Percentiles rank a stretch among this genome's conserved stretches.
Conservation (phyloP, 2,329 filamentous ascomycete genomes). For the Aspergillus sp. region DNA sequence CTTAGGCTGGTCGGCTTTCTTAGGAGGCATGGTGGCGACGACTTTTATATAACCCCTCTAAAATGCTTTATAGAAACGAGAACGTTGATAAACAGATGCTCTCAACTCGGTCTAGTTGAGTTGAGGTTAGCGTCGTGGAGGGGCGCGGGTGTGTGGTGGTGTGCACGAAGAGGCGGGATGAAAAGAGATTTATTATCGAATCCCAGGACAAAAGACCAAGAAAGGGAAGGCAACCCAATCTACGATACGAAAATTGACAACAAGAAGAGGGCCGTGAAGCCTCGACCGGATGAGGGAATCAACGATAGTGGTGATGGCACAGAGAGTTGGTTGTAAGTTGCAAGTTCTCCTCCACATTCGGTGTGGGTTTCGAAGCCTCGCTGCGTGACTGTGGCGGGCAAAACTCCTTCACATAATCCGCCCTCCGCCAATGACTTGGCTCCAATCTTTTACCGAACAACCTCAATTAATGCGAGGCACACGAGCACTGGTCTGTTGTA, state of each 20-base stretch:
- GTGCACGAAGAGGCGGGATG: conserved; percentile 1
- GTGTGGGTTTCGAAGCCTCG: conserved; percentile 22
- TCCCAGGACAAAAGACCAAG: not conserved
- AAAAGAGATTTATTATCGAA: not conserved
- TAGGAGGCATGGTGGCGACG: conserved; percentile 48
- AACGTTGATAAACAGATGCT: conserved; percentile 1
- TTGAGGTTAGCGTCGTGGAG: conserved; percentile 7
- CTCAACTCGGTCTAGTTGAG: conserved; percentile 5
- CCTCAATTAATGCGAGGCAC: not conserved
- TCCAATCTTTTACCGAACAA: not conserved
- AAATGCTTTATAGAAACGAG: conserved; percentile 6
- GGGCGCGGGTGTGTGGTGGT: conserved; percentile 4
- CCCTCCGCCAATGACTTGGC: conserved; percentile 7
- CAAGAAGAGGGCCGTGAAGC: not conserved
- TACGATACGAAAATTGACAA: not conserved
- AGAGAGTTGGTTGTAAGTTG: conserved; percentile 11
- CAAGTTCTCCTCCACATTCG: conserved; percentile 31
- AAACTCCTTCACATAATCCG: conserved; percentile 9
- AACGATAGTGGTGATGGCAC: conserved; percentile 10
- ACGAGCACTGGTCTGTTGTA: not conserved
- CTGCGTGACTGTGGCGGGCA: conserved; percentile 8
- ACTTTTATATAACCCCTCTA: conserved; percentile 11
- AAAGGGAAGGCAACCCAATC: not conserved
- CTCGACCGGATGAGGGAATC: not conserved
- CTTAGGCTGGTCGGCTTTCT: conserved; percentile 46